Evolutionary conservation across 805 yeast species (phyloP).

Genomic region (Sugiyamaella mastotermitis): DNA sequence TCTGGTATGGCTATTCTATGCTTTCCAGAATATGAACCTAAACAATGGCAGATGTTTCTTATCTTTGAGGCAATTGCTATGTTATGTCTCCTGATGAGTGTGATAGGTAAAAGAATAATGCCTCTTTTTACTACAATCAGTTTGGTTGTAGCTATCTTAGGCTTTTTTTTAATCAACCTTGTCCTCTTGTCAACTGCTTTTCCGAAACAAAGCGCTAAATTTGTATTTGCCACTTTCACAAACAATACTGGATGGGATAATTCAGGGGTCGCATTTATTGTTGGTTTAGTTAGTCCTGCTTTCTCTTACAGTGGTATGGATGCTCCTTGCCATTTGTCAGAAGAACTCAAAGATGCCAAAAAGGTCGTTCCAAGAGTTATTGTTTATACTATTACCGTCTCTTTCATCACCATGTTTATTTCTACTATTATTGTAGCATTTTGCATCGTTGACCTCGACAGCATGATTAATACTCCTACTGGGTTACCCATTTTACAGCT

Average conservation of each 20-base stretch:
- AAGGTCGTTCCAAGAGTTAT: slow-evolving; percentile 58
- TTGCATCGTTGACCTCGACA: slow-evolving; percentile 59
- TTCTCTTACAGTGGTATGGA: slow-evolving; percentile 58
- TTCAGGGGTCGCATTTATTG: slow-evolving; percentile 11
- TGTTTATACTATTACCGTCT: slow-evolving; percentile 40
- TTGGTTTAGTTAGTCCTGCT: slow-evolving; percentile 35
- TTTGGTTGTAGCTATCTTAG: slow-evolving; percentile 22
- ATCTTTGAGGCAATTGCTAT: background rate
- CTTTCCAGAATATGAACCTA: slow-evolving; percentile 16
- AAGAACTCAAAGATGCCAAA: slow-evolving; percentile 55
- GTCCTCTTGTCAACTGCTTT: slow-evolving; percentile 12
- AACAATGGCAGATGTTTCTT: slow-evolving; percentile 19
- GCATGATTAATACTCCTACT: slow-evolving; percentile 71
- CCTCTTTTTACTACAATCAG: slow-evolving; percentile 19
- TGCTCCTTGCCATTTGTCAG: slow-evolving; percentile 58
- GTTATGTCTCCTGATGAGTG: background rate
- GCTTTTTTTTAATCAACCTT: slow-evolving; percentile 15
- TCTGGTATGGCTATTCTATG: slow-evolving; percentile 15
- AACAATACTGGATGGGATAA: slow-evolving; percentile 14
- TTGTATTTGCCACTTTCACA: slow-evolving; percentile 14
- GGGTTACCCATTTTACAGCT: slow-evolving; percentile 71
- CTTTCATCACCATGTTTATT: slow-evolving; percentile 19
- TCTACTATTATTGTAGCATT: slow-evolving; percentile 30
- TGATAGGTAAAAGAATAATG: slow-evolving; percentile 9
- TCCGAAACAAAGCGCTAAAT: slow-evolving; percentile 9